Percentiles rank a stretch among this genome's conserved stretches.
phyloP scores from a whole-genome alignment of 2,329 filamentous ascomycete genomes.

The Fusarium marasasianum region DNA sequence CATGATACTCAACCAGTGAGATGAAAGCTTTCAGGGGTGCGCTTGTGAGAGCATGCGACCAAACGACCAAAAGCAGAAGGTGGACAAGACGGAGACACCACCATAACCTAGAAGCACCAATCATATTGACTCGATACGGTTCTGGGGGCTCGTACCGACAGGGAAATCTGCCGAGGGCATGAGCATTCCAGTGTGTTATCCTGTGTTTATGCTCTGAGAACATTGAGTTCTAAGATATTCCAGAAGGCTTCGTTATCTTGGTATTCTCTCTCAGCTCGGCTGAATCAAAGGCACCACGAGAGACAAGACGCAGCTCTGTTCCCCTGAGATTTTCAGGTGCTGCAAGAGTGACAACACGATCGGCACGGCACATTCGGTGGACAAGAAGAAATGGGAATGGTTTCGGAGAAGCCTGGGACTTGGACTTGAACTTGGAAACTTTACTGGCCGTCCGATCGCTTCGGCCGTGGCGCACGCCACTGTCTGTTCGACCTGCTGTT shows the following conservation, averaged over 20 bases:
- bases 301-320: not conserved
- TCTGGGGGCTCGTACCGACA: slow-evolving; percentile 35
- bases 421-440: slow-evolving; percentile 23
- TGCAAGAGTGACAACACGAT: not conserved
- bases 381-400: slow-evolving; percentile 11
- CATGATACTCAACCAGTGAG: slow-evolving; percentile 42
- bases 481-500: slow-evolving; percentile 28
- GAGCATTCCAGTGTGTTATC: slow-evolving; percentile 32
- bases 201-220: not conserved
- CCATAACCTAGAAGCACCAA: slow-evolving; percentile 44
- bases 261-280: slow-evolving; percentile 8
- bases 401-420: slow-evolving; percentile 1
- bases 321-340: not conserved
- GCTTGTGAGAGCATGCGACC: slow-evolving; percentile 48
- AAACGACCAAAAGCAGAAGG: slow-evolving; percentile 49
- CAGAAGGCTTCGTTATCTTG: slow-evolving; percentile 44
- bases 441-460: slow-evolving; percentile 30
- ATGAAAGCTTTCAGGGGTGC: slow-evolving; percentile 37
- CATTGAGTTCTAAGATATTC: slow-evolving; percentile 32
- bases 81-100: slow-evolving; percentile 47
- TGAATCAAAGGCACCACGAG: slow-evolving; percentile 14
- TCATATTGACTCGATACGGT: slow-evolving; percentile 43
- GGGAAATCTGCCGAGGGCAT: slow-evolving; percentile 41
- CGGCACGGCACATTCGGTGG: not conserved
- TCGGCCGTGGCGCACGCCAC: slow-evolving; percentile 43